Conservation (phyloP, 1,139 yeast species). For the Saccharomycopsis hybrid region DNA sequence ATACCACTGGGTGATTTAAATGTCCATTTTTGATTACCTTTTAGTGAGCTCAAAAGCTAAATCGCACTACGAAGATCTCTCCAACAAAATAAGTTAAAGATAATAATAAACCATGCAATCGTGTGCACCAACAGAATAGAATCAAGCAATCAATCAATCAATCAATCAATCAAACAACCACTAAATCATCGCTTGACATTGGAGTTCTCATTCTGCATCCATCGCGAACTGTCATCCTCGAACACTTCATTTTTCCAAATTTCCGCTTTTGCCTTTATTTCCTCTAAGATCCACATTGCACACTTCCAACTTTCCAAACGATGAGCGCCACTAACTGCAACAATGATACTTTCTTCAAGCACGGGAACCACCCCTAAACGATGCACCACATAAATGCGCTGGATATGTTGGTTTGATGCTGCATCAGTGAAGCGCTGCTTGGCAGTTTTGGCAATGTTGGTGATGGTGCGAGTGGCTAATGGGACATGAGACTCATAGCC, state of each 20-base stretch:
- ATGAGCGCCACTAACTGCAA: constrained; percentile 40
- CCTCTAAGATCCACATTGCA: constrained; percentile 38
- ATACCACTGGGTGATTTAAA: no score
- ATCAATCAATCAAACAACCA: no score
- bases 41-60: no score
- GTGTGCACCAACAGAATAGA: not conserved
- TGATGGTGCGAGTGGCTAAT: constrained; percentile 34
- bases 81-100: not conserved
- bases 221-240: constrained; percentile 32
- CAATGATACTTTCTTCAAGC: constrained; percentile 37
- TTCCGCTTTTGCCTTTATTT: constrained; percentile 37
- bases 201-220: constrained; percentile 33
- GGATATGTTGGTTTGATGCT: constrained; percentile 20
- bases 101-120: not conserved
- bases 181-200: no score
- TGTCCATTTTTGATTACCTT: no score
- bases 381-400: constrained; percentile 36
- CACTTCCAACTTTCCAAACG: constrained; percentile 43
- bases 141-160: no score
- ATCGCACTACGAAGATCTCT: no score
- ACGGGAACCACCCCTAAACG: constrained; percentile 43
- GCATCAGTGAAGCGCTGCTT: constrained; percentile 25
- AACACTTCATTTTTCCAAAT: constrained; percentile 44
- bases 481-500: constrained; percentile 39
- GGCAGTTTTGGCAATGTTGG: constrained; percentile 31